Conservation (phyloP, 2,329 filamentous ascomycete genomes). For the Calonectria fujianensis region DNA sequence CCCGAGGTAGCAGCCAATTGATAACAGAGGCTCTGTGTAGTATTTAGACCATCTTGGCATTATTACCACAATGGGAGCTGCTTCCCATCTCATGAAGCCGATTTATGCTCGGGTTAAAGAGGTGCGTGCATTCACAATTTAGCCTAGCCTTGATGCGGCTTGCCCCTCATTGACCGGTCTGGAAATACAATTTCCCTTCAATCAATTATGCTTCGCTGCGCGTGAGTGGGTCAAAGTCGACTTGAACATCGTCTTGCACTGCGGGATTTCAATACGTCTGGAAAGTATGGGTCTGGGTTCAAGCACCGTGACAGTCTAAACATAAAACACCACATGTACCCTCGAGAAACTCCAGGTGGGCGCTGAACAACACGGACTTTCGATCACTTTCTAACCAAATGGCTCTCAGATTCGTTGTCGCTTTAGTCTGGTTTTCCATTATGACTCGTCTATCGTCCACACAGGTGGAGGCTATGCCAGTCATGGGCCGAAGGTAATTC, state of each 20-base stretch:
- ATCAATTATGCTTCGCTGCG: not conserved
- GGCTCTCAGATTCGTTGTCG: not conserved
- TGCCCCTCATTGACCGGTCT: not conserved
- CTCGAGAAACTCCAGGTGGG: not conserved
- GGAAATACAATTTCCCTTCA: conserved; percentile 16
- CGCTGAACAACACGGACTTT: too few relatives aligned
- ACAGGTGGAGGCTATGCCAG: not conserved
- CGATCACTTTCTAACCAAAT: not conserved
- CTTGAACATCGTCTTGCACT: not conserved
- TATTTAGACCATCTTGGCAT: not conserved
- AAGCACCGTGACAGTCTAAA: not conserved
- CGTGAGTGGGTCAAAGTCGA: not conserved
- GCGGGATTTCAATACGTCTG: not conserved
- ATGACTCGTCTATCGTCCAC: not conserved
- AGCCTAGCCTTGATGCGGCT: conserved; percentile 7
- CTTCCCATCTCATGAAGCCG: not conserved
- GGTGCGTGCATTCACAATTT: not conserved
- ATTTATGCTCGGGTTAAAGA: not conserved
- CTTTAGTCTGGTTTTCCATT: not conserved
- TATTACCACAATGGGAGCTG: not conserved
- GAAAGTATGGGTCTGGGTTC: not conserved
- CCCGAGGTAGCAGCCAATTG: not conserved
- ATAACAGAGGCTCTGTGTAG: not conserved
- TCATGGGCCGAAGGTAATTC: not conserved
- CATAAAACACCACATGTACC: not conserved